These are phyloP conservation scores for Talaromyces sp. DNA, from an alignment of 2,329 filamentous ascomycete genomes.

Conservation along the genomic window DNA sequence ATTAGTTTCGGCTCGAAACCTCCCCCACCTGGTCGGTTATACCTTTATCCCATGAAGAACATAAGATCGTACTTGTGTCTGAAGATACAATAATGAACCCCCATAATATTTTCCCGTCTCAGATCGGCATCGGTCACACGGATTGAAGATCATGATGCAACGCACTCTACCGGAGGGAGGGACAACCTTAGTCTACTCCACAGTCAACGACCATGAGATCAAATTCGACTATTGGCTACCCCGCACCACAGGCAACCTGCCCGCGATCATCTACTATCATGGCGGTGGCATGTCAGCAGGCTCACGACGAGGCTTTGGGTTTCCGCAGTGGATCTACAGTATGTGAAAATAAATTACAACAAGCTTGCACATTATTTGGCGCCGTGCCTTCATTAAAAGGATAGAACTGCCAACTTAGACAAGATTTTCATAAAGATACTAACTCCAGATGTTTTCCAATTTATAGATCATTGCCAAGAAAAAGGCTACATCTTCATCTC, in stretches of 20 bases:
- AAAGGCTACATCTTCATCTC: slow-evolving; percentile 25
- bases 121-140: no score
- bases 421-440: no score
- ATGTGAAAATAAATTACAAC: neutral
- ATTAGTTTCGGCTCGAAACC: neutral
- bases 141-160: neutral
- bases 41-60: neutral
- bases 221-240: slow-evolving; percentile 25
- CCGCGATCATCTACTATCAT: slow-evolving; percentile 27
- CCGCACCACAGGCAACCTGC: slow-evolving; percentile 8
- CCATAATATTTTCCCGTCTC: no score
- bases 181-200: slow-evolving; percentile 23
- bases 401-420: no score
- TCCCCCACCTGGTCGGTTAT: neutral
- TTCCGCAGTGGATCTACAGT: slow-evolving; percentile 23
- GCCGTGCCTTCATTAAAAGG: no score
- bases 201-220: slow-evolving; percentile 19
- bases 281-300: slow-evolving; percentile 28
- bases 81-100: no score
- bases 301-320: slow-evolving; percentile 13
- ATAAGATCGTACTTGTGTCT: neutral
- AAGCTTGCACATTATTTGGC: no score
- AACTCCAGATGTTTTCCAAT: neutral
- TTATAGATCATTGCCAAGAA: slow-evolving; percentile 22
- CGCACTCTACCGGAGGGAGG: slow-evolving; percentile 2